These are phyloP conservation scores for Boletus huronensis DNA, from an alignment of 768 basidiomycete species.

Conservation along the genomic window DNA sequence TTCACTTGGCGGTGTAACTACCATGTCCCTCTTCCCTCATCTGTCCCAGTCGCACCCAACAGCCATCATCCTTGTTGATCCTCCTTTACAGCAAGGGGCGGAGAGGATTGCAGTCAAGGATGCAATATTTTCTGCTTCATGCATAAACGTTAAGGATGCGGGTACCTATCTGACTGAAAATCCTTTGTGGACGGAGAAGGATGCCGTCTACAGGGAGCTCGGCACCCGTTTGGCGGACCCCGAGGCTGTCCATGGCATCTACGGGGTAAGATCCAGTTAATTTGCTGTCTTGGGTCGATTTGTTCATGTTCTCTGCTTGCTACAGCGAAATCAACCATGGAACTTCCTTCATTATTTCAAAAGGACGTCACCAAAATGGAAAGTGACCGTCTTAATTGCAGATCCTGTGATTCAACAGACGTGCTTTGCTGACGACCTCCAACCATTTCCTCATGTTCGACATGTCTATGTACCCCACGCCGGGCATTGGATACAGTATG, in stretches of 20 bases:
- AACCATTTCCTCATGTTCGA: constrained; percentile 8
- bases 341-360: constrained; percentile 10
- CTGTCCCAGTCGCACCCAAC: background rate
- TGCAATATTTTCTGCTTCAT: background rate
- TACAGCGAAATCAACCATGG: constrained; percentile 17
- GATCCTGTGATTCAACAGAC: constrained; percentile 8
- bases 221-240: background rate
- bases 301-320: background rate
- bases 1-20: constrained; percentile 15
- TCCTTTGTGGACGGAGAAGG: background rate
- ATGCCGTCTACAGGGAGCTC: background rate
- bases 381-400: constrained; percentile 8
- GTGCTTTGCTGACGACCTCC: constrained; percentile 4
- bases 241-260: background rate
- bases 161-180: background rate
- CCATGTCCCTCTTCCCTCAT: constrained; percentile 12
- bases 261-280: background rate
- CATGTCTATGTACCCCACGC: constrained; percentile 6
- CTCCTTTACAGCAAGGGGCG: background rate
- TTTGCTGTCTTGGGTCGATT: background rate
- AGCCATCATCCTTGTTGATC: background rate
- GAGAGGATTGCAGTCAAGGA: background rate
- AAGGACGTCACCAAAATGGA: background rate
- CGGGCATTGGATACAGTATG: constrained; percentile 19
- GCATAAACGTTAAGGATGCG: no score